Percentiles rank a stretch among this genome's conserved stretches.
Conservation (phyloP, 495 filamentous ascomycete species). For the Annulohypoxylon moriforme region DNA sequence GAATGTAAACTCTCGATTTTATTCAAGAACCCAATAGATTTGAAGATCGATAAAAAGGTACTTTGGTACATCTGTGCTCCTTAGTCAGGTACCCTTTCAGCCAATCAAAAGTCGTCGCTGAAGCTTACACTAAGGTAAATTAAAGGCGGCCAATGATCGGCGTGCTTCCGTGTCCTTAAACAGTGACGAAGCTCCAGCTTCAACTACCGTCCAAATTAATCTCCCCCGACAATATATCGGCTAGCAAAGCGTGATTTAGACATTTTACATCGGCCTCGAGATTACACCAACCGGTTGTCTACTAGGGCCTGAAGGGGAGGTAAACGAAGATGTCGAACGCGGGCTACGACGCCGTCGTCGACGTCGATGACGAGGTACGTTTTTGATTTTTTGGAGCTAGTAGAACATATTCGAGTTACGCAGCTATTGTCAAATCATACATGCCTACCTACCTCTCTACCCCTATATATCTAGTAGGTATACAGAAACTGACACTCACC, state of each 20-base stretch:
- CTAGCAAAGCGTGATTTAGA: neutral
- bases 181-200: slow-evolving; percentile 14
- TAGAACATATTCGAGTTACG: neutral
- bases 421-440: neutral
- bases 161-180: slow-evolving; percentile 44
- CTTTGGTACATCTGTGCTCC: slow-evolving; percentile 4
- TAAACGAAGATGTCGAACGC: slow-evolving; percentile 75
- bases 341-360: slow-evolving; percentile 97
- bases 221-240: slow-evolving; percentile 7
- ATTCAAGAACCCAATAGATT: neutral
- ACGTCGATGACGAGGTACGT: slow-evolving; percentile 90
- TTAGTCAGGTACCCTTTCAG: neutral
- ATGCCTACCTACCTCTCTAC: neutral
- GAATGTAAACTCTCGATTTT: neutral
- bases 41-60: slow-evolving; percentile 12
- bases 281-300: neutral
- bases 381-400: neutral
- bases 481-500: neutral
- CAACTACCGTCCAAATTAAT: slow-evolving; percentile 9
- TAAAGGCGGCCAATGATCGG: slow-evolving; percentile 40
- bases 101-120: slow-evolving; percentile 25
- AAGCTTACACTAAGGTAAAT: slow-evolving; percentile 20
- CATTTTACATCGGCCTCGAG: neutral
- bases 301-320: slow-evolving; percentile 5
- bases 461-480: neutral